A percentile compares a stretch with the other conserved stretches of the same genome.
Evolutionary conservation across 2,329 filamentous ascomycete genomes (phyloP).

Genomic region (Neofusicoccum laricinum): DNA sequence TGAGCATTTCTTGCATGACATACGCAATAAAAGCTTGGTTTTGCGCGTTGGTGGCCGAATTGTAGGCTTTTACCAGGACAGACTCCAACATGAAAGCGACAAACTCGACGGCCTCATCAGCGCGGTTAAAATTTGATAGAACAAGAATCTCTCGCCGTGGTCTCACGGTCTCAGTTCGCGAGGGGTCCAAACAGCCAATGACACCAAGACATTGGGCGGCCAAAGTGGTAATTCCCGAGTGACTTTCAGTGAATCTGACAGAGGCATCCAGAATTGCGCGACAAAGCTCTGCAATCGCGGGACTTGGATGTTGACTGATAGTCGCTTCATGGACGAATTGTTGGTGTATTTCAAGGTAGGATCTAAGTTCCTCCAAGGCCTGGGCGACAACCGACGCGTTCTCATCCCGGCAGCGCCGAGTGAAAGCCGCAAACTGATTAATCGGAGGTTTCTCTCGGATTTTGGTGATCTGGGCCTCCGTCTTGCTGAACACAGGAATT

Average conservation of each 20-base stretch:
- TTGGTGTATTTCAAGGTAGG: constrained; percentile 71
- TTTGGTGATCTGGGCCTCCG: constrained; percentile 63
- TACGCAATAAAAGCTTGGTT: constrained; percentile 90
- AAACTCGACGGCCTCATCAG: constrained; percentile 80
- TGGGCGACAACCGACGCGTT: constrained; percentile 82
- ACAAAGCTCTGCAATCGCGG: constrained; percentile 67
- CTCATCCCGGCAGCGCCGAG: constrained; percentile 73
- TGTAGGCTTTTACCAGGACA: constrained; percentile 85
- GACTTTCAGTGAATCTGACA: constrained; percentile 70
- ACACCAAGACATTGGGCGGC: constrained; percentile 82
- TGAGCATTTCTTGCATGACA: constrained; percentile 88
- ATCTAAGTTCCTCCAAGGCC: constrained; percentile 72
- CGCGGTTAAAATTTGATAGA: constrained; percentile 77
- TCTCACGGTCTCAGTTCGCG: constrained; percentile 75
- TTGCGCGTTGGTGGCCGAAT: constrained; percentile 83
- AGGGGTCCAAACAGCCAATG: constrained; percentile 88
- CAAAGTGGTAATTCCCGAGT: constrained; percentile 65
- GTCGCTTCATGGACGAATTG: constrained; percentile 75
- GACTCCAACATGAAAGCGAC: constrained; percentile 80
- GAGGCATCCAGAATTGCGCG: constrained; percentile 82
- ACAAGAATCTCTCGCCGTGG: constrained; percentile 83
- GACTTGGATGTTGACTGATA: constrained; percentile 78
- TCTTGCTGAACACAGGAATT: constrained; percentile 66
- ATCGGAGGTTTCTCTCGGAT: constrained; percentile 59
- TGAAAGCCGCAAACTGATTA: constrained; percentile 69